Evolutionary conservation across 305 asterid genomes (phyloP), one percentile per base, ranked within the genome.

Genomic region (Ajuga reptans): DNA sequence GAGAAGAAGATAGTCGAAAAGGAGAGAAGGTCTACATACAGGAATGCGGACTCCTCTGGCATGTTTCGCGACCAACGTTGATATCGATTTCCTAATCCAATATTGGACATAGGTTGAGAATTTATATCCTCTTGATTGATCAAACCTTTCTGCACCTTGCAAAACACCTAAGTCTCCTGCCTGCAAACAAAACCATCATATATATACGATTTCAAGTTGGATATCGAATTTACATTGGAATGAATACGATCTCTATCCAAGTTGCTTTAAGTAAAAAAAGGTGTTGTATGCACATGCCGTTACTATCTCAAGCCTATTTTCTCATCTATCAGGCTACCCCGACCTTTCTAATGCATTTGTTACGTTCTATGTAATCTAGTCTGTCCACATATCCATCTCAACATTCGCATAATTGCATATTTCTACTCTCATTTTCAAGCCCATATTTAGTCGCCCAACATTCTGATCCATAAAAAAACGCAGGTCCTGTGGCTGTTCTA

Each of bases 71-170:
- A 90, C 85, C 77, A 83, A 61, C 29, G 75, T 81, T 11, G 92
- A 83, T 60, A 88, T 82, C 4, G 95, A 85, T 63, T 86, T 90
- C 75, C 91, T 78, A 37, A 90, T 84, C 96, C 97, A 90, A 42
- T 85, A 88, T 56, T 90, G 96, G 69, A 88, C 97, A 17, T 90
- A 90, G 12, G 97, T 91, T 8, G 96, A 91, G 71, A 91, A 91
- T 79, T 89, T 85, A 89, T 82, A 89, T 12, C 97, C 96, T 71
- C 92, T 79, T 7, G 87, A 81, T 65, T 82, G 85, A 62, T 91
- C 95, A 64, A 89, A 91, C 72, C 87, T 82, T 83, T 86, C 89
- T 0, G 96, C 96, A 66, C 97, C 97, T 84, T 82, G 85, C 69
- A 91, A 75, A 58, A 88, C 92, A 34, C 95, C 97, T 12, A 84